Base-by-base conservation (phyloP, 345 rosid species). In the Syzygium oleosum region DNA sequence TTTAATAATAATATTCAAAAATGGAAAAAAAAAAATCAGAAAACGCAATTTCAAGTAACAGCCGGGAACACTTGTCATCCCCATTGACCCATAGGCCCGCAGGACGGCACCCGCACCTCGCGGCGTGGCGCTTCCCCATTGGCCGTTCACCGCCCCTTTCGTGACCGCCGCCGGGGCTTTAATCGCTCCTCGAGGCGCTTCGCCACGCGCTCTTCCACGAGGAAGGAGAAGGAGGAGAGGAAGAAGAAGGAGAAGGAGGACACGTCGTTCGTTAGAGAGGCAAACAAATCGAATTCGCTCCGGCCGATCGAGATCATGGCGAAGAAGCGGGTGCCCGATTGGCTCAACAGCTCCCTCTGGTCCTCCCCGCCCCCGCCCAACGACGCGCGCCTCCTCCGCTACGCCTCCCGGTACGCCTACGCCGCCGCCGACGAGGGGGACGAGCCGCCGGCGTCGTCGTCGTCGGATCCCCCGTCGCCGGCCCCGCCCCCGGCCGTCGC, bases 321-420 rank as follows among this genome's bases (percentile, higher is more conserved):
- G 90, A 96, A 93, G 94, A 96, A 96, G 92, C 93, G 92, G 38
- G 94, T 95, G 52, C 99, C 99, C 31, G 99, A 97, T 90, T 97
- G 99, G 99, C 97, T 97, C 90, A 97, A 97, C 91, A 97, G 96
- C 89, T 94, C 99, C 31, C 93, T 97, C 86, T 97, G 99, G 99
- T 94, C 95, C 85, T 89, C 96, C 90, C 73, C 93, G 83, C 91
- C 95, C 43, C 85, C 93, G 85, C 89, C 92, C 52, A 55, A 85
- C 89, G 95, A 94, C 89, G 95, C 92, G 87, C 93, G 92, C 14
- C 79, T 84, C 86, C 92, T 73, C 84, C 86, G 87, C 19, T 85
- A 91, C 88, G 88, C 91, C 68, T 84, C 93, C 51, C 41, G 90
- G 49, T 56, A 89, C 83, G 58, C 90, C 86, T 68, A 89, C 19